phyloP scores from a whole-genome alignment of 306 rosid species.

The Benincasa hispida region DNA sequence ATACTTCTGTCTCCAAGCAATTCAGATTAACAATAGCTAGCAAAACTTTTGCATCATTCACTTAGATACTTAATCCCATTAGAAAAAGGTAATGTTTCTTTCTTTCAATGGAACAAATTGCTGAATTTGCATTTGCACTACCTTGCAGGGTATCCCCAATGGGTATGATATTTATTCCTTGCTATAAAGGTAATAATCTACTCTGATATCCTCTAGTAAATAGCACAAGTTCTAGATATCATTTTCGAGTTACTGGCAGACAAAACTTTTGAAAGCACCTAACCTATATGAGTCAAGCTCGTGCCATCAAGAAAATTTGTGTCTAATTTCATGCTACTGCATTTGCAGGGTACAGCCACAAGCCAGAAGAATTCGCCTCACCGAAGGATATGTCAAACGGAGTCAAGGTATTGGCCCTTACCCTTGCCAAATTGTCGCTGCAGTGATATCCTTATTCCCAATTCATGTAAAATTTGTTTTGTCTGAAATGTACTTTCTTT shows the following conservation, averaged over 20 bases:
- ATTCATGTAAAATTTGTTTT: background rate
- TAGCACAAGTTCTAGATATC: background rate
- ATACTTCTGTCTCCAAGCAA: background rate
- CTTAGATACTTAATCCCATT: background rate
- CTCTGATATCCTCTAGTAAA: background rate
- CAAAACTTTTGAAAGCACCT: background rate
- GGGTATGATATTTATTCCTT: conserved; percentile 98
- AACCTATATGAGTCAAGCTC: background rate
- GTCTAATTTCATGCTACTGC: background rate
- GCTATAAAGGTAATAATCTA: conserved; percentile 68
- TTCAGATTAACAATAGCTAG: background rate
- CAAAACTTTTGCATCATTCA: background rate
- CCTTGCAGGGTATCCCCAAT: conserved; percentile 70
- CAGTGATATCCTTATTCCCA: conserved; percentile 20
- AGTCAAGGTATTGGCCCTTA: conserved; percentile 66
- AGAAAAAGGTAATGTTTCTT: background rate
- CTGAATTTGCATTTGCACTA: conserved; percentile 11
- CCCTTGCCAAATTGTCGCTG: conserved; percentile 75
- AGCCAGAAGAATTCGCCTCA: conserved; percentile 81
- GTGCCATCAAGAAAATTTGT: background rate
- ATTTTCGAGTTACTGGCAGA: background rate
- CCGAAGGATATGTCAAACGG: conserved; percentile 70
- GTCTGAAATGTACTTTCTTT: background rate
- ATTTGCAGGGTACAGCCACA: conserved; percentile 88
- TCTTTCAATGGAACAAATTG: background rate